Percentiles rank a stretch among this genome's conserved stretches.
phyloP scores from a whole-genome alignment of 2,329 filamentous ascomycete species.

The Aspergillus piperis region DNA sequence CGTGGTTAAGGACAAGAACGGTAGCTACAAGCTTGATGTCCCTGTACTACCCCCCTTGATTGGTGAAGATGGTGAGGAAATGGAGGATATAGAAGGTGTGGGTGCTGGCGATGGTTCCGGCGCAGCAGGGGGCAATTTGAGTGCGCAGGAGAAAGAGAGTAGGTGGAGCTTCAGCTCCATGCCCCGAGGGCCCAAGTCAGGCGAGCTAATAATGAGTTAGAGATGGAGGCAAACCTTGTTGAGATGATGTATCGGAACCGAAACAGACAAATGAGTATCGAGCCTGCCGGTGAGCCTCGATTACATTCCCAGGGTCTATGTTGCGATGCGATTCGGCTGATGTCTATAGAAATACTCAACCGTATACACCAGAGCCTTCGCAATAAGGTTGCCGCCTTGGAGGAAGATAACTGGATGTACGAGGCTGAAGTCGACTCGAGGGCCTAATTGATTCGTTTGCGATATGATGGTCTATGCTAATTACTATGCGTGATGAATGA shows the following conservation, averaged over 20 bases:
- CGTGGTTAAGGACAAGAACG: slow-evolving; percentile 52
- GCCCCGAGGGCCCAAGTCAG: not conserved
- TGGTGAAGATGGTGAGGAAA: slow-evolving; percentile 43
- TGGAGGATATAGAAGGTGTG: slow-evolving; percentile 52
- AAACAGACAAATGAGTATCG: slow-evolving; percentile 57
- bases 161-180: slow-evolving; percentile 20
- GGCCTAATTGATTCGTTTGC: slow-evolving; percentile 23
- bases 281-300: slow-evolving; percentile 63
- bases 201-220: slow-evolving; percentile 25
- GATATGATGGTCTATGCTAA: slow-evolving; percentile 7
- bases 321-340: slow-evolving; percentile 11
- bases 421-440: slow-evolving; percentile 63
- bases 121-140: slow-evolving; percentile 58
- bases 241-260: slow-evolving; percentile 45
- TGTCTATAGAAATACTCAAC: slow-evolving; percentile 64
- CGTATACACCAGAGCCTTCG: slow-evolving; percentile 69
- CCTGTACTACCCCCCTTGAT: slow-evolving; percentile 43
- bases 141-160: slow-evolving; percentile 49
- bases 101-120: slow-evolving; percentile 55
- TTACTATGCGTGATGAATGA: not conserved
- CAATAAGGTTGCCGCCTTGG: slow-evolving; percentile 70
- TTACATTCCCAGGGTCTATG: not conserved
- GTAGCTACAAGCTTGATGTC: slow-evolving; percentile 51
- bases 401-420: slow-evolving; percentile 91
- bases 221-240: slow-evolving; percentile 49